Conservation (phyloP, 352 stramenopile genomes). For the Phytophthora quininea region DNA sequence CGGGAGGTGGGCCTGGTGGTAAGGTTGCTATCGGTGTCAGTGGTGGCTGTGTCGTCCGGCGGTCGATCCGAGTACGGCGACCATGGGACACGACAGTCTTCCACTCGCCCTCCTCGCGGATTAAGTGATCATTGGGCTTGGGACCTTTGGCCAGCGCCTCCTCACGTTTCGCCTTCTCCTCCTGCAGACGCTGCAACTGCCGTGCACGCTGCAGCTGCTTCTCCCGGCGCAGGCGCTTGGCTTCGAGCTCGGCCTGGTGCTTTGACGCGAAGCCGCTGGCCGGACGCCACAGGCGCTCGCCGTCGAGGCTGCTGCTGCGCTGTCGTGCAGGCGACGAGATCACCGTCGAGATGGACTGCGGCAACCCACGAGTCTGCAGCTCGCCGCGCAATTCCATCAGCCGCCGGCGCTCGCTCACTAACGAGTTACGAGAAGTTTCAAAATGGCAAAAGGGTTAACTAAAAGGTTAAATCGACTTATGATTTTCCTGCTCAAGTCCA, state of each 20-base stretch:
- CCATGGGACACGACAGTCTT: slow-evolving; percentile 47
- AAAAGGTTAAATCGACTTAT: too few relatives aligned
- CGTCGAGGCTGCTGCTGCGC: slow-evolving; percentile 38
- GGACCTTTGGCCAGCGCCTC: slow-evolving; percentile 23
- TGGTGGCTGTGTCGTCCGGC: slow-evolving; percentile 1
- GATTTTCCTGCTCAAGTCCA: too few relatives aligned
- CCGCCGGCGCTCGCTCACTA: background rate
- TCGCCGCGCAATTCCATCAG: slow-evolving; percentile 34
- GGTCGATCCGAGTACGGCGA: slow-evolving; percentile 26
- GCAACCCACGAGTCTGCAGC: slow-evolving; percentile 13
- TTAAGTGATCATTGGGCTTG: slow-evolving; percentile 28
- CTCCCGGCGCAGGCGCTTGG: slow-evolving; percentile 32
- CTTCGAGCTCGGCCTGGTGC: slow-evolving; percentile 36
- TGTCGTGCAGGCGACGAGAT: slow-evolving; percentile 6
- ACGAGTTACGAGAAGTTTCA: too few relatives aligned
- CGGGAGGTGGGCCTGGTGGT: slow-evolving; percentile 10
- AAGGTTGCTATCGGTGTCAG: background rate
- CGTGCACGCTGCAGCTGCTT: slow-evolving; percentile 26
- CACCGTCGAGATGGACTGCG: slow-evolving; percentile 13
- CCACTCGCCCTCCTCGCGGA: slow-evolving; percentile 39
- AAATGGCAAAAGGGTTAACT: too few relatives aligned
- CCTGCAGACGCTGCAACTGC: slow-evolving; percentile 30
- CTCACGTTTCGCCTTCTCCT: slow-evolving; percentile 24
- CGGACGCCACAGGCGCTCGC: slow-evolving; percentile 38
- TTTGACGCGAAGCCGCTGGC: slow-evolving; percentile 45